phyloP scores from a whole-genome alignment of 1,284 basidiomycete species.

The Fomitopsis pinicola region DNA sequence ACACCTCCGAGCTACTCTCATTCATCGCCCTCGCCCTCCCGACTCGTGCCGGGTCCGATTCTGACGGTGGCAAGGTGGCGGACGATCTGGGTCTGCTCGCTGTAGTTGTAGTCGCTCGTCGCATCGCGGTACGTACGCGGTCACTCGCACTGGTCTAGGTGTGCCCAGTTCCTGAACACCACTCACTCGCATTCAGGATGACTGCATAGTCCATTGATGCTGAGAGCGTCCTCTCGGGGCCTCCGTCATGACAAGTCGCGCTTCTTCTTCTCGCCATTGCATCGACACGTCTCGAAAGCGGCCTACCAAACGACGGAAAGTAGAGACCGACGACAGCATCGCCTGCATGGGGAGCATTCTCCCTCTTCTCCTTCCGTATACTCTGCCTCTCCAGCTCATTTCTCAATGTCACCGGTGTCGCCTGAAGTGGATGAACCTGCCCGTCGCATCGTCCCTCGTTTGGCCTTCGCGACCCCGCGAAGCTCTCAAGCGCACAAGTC shows the following conservation, averaged over 20 bases:
- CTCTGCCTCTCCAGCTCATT: neutral
- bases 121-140: constrained; percentile 45
- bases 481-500: too few relatives aligned
- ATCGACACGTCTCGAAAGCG: constrained; percentile 15
- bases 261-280: constrained; percentile 14
- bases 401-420: neutral
- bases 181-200: constrained; percentile 48
- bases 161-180: neutral
- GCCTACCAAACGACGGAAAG: constrained; percentile 8
- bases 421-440: neutral
- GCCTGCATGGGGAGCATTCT: neutral
- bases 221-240: constrained; percentile 74
- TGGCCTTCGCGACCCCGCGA: neutral
- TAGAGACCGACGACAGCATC: neutral
- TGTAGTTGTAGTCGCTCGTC: constrained; percentile 14
- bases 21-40: neutral
- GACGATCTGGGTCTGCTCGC: neutral
- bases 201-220: constrained; percentile 71
- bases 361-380: neutral
- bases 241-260: constrained; percentile 33
- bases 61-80: neutral
- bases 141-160: neutral
- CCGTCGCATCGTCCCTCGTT: neutral
- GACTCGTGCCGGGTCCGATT: neutral
- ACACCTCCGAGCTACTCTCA: neutral